Evolutionary conservation across 345 rosid genomes (phyloP), one percentile per base, ranked within the genome.

Genomic region (Rhodomyrtus tomentosa): DNA sequence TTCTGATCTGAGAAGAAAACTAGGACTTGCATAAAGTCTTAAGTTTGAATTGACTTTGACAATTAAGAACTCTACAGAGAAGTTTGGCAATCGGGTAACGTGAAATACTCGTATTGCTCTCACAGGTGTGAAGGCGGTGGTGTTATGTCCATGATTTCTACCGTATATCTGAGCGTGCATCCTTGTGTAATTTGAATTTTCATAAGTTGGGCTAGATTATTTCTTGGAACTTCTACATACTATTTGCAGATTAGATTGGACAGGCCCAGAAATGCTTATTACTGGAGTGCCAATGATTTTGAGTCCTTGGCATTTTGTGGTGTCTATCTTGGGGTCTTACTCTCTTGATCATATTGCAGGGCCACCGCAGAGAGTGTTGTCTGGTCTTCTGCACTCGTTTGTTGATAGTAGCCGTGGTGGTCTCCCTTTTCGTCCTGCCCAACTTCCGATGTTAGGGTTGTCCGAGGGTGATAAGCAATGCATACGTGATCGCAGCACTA

Each of bases 401-500:
- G 98, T 97, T 89, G 98, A 91, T 85, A 95, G 96, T 87, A 93
- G 99, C 89, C 98, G 88, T 80, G 93, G 93, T 83, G 95, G 95
- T 81, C 88, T 94, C 83, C 98, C 99, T 84, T 95, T 98, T 87
- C 95, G 88, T 89, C 98, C 99, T 84, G 82, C 96, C 83, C 93
- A 94, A 51, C 91, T 98, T 79, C 99, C 99, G 7, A 40, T 88
- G 48, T 90, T 98, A 84, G 99, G 99, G 84, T 87, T 98, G 88
- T 98, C 99, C 68, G 91, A 90, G 88, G 92, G 93, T 89, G 99
- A 97, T 91, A 98, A 96, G 88, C 95, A 92, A 87, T 98, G 99
- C 88, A 96, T 98, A 88, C 99, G 98, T n/a, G 97, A 98, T 85
- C 99, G 99, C 81, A 96, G 98, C 90, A 95, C 95, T 89, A 96